A percentile compares a stretch with the other conserved stretches of the same genome.
phyloP scores from a whole-genome alignment of 1,284 basidiomycete genomes.

The Trichosporon sp. region DNA sequence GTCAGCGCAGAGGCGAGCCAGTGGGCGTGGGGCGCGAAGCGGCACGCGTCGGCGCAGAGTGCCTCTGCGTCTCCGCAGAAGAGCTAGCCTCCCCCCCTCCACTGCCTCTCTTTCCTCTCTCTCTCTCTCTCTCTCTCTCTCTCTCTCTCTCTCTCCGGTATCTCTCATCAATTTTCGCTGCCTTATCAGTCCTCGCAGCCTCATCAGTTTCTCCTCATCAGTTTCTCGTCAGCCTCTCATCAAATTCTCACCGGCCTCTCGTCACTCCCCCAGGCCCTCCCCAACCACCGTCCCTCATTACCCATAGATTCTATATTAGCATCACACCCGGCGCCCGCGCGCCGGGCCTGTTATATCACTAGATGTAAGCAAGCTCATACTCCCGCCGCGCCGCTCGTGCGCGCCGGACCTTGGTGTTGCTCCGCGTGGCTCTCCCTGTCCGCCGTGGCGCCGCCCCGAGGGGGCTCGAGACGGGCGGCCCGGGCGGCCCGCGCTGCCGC shows the following conservation, averaged over 20 bases:
- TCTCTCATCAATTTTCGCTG: too few species aligned
- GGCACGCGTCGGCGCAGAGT: background rate
- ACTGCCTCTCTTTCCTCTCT: too few species aligned
- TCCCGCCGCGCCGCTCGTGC: background rate
- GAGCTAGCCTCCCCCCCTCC: too few species aligned
- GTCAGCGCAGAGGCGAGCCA: background rate
- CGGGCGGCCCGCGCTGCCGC: background rate
- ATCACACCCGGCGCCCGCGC: background rate
- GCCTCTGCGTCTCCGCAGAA: too few species aligned
- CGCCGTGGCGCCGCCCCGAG: background rate
- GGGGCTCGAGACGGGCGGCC: background rate
- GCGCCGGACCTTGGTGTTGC: conserved; percentile 3
- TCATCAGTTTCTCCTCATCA: too few species aligned
- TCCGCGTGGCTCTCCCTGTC: background rate
- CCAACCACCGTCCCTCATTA: background rate
- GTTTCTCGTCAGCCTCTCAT: background rate
- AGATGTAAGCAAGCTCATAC: conserved; percentile 2
- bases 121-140: too few species aligned
- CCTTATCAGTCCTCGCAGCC: too few species aligned
- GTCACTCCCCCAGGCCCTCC: background rate
- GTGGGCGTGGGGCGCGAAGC: background rate
- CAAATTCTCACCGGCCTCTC: background rate
- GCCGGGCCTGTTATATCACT: background rate
- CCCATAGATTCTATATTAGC: background rate
- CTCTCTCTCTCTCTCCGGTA: too few species aligned